Conservation (phyloP, 1,139 yeast genomes). For the Suhomyces choctaworum region DNA sequence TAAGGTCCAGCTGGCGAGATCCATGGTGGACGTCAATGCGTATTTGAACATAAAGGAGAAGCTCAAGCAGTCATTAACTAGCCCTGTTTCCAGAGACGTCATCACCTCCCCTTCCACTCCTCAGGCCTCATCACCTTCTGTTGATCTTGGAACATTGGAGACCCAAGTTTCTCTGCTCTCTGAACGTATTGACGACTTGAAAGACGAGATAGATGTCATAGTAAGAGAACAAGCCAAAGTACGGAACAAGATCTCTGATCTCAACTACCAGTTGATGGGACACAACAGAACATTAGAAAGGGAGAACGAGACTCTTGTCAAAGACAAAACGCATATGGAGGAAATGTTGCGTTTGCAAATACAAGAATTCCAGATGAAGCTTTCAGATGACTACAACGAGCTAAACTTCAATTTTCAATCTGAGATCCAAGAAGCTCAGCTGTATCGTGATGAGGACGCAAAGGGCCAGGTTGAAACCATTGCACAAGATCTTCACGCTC, state of each 20-base stretch:
- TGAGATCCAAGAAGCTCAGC: constrained; percentile 30
- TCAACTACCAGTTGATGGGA: constrained; percentile 9
- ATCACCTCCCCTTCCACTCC: neutral
- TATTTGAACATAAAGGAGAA: constrained; percentile 13
- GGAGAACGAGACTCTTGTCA: constrained; percentile 12
- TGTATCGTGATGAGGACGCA: constrained; percentile 28
- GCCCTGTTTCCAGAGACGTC: neutral
- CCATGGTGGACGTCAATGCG: constrained; percentile 12
- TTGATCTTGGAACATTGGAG: constrained; percentile 7
- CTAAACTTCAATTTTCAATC: constrained; percentile 32
- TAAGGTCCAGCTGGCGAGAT: constrained; percentile 1
- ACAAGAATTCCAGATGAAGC: constrained; percentile 17
- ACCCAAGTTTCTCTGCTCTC: constrained; percentile 5
- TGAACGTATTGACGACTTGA: constrained; percentile 12
- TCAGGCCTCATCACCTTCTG: neutral
- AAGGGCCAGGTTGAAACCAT: constrained; percentile 20
- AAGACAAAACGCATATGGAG: constrained; percentile 14
- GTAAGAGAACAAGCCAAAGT: constrained; percentile 15
- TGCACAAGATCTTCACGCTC: constrained; percentile 12
- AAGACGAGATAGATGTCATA: constrained; percentile 16
- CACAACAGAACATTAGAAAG: constrained; percentile 13
- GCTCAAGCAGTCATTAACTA: constrained; percentile 4
- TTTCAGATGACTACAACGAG: constrained; percentile 32
- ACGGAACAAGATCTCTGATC: constrained; percentile 10
- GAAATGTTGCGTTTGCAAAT: constrained; percentile 16